Conservation (phyloP, 2,329 filamentous ascomycete species). For the Fusarium sp. region DNA sequence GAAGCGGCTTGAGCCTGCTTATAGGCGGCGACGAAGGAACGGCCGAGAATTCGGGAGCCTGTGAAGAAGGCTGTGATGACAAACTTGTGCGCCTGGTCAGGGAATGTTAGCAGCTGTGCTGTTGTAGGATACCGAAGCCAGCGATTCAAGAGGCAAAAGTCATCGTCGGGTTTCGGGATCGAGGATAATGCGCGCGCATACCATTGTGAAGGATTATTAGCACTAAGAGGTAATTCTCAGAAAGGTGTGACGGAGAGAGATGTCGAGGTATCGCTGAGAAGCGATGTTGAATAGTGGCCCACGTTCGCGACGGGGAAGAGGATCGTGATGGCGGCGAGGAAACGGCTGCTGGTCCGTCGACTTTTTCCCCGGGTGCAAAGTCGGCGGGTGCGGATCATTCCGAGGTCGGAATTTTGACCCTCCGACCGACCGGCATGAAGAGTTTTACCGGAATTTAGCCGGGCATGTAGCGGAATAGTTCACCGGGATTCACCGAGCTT, state of each 20-base stretch:
- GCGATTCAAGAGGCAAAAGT: conserved; percentile 33
- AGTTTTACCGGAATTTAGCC: conserved; percentile 49
- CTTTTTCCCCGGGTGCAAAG: conserved; percentile 49
- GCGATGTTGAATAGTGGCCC: conserved; percentile 46
- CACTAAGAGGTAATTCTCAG: neutral
- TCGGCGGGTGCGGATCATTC: conserved; percentile 46
- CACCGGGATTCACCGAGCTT: conserved; percentile 17
- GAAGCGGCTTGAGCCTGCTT: conserved; percentile 92
- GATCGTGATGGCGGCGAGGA: conserved; percentile 40
- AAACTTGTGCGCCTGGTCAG: conserved; percentile 83
- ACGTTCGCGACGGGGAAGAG: conserved; percentile 46
- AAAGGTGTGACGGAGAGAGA: conserved; percentile 11
- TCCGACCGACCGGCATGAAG: conserved; percentile 41
- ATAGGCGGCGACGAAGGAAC: conserved; percentile 94
- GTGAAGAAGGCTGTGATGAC: conserved; percentile 93
- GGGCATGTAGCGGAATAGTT: neutral
- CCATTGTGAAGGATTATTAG: conserved; percentile 48
- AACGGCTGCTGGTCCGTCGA: conserved; percentile 40
- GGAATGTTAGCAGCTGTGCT: conserved; percentile 35
- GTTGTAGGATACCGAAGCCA: conserved; percentile 7
- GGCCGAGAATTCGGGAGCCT: conserved; percentile 91
- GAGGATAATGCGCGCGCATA: conserved; percentile 37
- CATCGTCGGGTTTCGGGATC: conserved; percentile 16
- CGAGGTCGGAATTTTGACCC: conserved; percentile 52
- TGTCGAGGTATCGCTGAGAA: conserved; percentile 33